phyloP scores from a whole-genome alignment of 176 grass and related monocot species.

The Tillandsia leiboldiana region DNA sequence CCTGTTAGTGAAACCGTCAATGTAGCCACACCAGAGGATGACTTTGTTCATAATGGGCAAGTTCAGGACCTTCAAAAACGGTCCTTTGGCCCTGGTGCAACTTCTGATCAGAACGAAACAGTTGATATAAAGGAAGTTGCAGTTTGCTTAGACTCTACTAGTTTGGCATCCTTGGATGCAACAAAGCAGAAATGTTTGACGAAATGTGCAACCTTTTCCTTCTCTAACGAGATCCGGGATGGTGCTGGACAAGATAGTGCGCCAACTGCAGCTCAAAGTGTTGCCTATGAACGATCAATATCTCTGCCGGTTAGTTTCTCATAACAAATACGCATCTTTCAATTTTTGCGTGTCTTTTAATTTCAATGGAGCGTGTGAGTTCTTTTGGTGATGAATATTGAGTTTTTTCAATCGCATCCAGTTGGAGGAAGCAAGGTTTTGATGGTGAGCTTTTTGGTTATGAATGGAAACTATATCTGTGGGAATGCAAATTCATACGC shows the following conservation, averaged over 20 bases:
- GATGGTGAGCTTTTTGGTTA: background rate
- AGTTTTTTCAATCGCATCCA: background rate
- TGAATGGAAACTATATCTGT: background rate
- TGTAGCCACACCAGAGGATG: background rate
- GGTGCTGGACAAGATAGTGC: background rate
- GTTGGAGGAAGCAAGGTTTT: background rate
- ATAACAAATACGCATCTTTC: background rate
- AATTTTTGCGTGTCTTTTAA: too few relatives aligned
- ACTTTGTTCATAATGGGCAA: background rate
- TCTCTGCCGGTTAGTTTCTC: slow-evolving; percentile 45
- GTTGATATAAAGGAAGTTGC: background rate
- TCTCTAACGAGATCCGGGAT: background rate
- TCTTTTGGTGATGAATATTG: background rate
- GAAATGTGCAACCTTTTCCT: slow-evolving; percentile 32
- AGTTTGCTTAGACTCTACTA: background rate
- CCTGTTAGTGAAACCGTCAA: background rate
- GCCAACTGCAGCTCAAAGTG: background rate
- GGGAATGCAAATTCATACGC: background rate
- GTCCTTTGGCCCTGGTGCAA: background rate
- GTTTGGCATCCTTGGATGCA: background rate
- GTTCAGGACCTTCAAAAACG: background rate
- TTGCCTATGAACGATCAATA: slow-evolving; percentile 28
- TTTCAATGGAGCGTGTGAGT: background rate
- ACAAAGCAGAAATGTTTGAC: slow-evolving; percentile 29
- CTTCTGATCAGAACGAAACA: background rate